Base-by-base conservation (phyloP, 805 yeast species). In the Metschnikowia gelsemii region DNA sequence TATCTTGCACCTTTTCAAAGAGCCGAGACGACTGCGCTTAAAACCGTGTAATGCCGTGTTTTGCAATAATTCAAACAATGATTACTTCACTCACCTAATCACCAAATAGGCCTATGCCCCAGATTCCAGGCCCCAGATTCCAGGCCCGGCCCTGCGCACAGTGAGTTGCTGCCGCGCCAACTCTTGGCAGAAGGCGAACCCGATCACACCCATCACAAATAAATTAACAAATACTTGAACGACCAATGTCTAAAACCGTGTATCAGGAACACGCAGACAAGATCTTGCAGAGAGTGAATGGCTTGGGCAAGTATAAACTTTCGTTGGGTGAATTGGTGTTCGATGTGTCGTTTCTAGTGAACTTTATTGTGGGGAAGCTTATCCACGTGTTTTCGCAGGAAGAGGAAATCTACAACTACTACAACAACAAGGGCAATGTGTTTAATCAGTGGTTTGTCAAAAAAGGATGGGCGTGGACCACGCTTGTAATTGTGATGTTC, bases 391-490 rank as follows among this genome's bases (percentile, higher is more conserved):
- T 65, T 19, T 66, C 81, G 5, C 76, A 75, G 14, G 44, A 57
- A 13, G 80, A 73, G 37, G 72, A 69, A 43, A 68, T 74, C 21
- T 60, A 69, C 62, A 69, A 73, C 50, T 75, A 73, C 61, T 76
- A 70, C 60, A 75, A 76, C 37, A 69, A 80, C 42, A 88, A 87
- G 63, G 72, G 76, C 37, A 88, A 87, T 57, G 23, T 88, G 13
- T 57, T 90, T 46, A 91, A 91, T 61, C 73, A 73, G 16, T 34
- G 75, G 5, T 87, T 93, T 58, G 96, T 91, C 27, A 93, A 91
- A 55, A 74, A 73, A 19, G 98, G 97, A 2, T 93, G 98, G 98
- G 72, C 79, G 12, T 93, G 97, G 98, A 89, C 96, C 8, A 54
- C 74, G 3, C 16, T 61, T 2, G 58, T 46, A 12, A 45, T 66